These are phyloP conservation scores for Lentinula novae-zelandiae DNA, from an alignment of 1,284 basidiomycete species.

Conservation along the genomic window DNA sequence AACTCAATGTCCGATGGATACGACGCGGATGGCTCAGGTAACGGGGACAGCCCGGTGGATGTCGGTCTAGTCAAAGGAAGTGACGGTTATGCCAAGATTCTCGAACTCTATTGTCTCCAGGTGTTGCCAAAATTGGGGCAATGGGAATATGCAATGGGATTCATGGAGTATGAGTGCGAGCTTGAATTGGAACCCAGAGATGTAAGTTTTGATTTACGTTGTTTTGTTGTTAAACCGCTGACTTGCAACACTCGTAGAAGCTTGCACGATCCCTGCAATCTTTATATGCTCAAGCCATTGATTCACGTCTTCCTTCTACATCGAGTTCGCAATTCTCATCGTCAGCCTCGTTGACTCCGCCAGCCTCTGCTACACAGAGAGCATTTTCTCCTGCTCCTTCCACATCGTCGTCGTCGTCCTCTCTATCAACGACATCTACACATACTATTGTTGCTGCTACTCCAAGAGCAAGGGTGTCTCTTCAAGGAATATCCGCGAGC, in stretches of 20 bases:
- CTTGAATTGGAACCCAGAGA: conserved; percentile 44
- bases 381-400: conserved; percentile 45
- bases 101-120: conserved; percentile 72
- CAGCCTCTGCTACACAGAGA: background rate
- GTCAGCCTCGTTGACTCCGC: background rate
- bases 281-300: conserved; percentile 27
- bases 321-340: conserved; percentile 13
- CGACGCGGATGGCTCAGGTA: conserved; percentile 11
- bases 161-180: conserved; percentile 67
- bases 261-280: conserved; percentile 38
- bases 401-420: conserved; percentile 47
- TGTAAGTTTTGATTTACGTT: conserved; percentile 36
- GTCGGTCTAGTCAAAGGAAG: conserved; percentile 18
- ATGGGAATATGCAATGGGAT: conserved; percentile 76
- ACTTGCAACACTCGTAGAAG: conserved; percentile 27
- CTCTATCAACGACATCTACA: conserved; percentile 56
- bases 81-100: conserved; percentile 63
- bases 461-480: conserved; percentile 10
- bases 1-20: conserved; percentile 17
- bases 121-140: conserved; percentile 67
- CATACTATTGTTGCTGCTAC: conserved; percentile 33
- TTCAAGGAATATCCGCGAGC: background rate
- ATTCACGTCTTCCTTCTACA: conserved; percentile 16
- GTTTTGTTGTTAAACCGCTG: conserved; percentile 10
- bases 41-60: conserved; percentile 15